phyloP scores from a whole-genome alignment of 768 basidiomycete genomes.

The Tricholoma hemisulphureum region DNA sequence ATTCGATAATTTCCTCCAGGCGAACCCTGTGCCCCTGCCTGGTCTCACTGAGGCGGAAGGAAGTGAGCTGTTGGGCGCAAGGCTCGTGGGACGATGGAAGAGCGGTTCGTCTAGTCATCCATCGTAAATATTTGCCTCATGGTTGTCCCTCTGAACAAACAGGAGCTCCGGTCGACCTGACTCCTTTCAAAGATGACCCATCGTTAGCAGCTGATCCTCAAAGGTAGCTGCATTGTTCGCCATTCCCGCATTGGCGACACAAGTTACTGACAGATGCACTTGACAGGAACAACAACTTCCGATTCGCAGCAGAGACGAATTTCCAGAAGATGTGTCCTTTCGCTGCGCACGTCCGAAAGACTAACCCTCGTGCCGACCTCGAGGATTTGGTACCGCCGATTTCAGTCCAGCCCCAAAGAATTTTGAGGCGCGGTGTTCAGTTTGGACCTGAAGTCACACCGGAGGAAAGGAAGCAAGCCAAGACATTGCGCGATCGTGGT shows the following conservation, averaged over 20 bases:
- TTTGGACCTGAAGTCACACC: slow-evolving; percentile 51
- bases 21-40: slow-evolving; percentile 37
- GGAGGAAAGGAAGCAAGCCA: slow-evolving; percentile 32
- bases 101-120: slow-evolving; percentile 35
- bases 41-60: slow-evolving; percentile 39
- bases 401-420: slow-evolving; percentile 33
- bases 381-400: slow-evolving; percentile 19
- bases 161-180: slow-evolving; percentile 47
- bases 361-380: slow-evolving; percentile 44
- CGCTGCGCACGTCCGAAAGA: slow-evolving; percentile 48
- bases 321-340: slow-evolving; percentile 45
- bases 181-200: slow-evolving; percentile 44
- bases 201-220: slow-evolving; percentile 33
- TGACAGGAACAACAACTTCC: slow-evolving; percentile 43
- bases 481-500: slow-evolving; percentile 46
- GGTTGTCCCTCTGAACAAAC: not conserved
- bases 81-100: slow-evolving; percentile 56
- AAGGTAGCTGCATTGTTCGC: slow-evolving; percentile 22
- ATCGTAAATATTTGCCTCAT: not conserved
- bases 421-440: slow-evolving; percentile 43
- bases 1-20: slow-evolving; percentile 44
- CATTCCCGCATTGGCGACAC: slow-evolving; percentile 14
- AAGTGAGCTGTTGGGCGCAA: slow-evolving; percentile 49
- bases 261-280: not conserved
- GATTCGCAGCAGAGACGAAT: slow-evolving; percentile 33